Conservation (phyloP, 73 alveolate genomes). For the Strombidium stylifer region DNA sequence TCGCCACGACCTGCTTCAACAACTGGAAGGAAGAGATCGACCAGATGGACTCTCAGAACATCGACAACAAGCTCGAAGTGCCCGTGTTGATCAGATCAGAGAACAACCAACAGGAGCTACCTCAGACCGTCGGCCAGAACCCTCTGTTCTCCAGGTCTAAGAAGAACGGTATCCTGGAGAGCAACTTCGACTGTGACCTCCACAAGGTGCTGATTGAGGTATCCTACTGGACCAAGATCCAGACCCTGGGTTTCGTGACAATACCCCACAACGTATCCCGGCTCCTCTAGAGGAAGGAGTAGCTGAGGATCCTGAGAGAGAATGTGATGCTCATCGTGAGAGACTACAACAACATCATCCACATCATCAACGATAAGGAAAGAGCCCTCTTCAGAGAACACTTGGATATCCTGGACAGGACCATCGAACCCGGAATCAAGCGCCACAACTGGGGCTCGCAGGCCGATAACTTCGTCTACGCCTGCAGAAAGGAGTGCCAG, state of each 20-base stretch:
- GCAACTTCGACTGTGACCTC: conserved; percentile 79
- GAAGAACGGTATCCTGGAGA: conserved; percentile 63
- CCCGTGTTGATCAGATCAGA: conserved; percentile 54
- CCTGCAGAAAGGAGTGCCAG: conserved; percentile 78
- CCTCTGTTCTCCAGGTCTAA: conserved; percentile 46
- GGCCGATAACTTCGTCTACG: conserved; percentile 73
- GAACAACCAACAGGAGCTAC: conserved; percentile 29
- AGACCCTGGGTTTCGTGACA: conserved; percentile 76
- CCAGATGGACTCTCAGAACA: conserved; percentile 54
- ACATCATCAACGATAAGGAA: conserved; percentile 70
- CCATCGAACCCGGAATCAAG: conserved; percentile 74
- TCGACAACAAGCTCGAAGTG: conserved; percentile 53
- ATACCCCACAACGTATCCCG: conserved; percentile 35
- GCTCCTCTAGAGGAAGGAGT: conserved; percentile 59
- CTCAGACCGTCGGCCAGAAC: conserved; percentile 17
- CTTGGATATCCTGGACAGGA: conserved; percentile 63
- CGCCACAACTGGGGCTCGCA: conserved; percentile 78
- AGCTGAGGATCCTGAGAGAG: conserved; percentile 82
- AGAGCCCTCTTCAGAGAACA: conserved; percentile 77
- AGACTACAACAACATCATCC: conserved; percentile 84
- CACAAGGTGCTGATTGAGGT: conserved; percentile 76
- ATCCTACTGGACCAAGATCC: conserved; percentile 80
- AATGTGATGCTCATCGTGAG: conserved; percentile 88
- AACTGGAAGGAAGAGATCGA: conserved; percentile 78
- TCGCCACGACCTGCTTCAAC: conserved; percentile 61